A percentile compares a stretch with the other conserved stretches of the same genome.
Evolutionary conservation across 2,329 filamentous ascomycete genomes (phyloP).

Genomic region (Exophiala viscosa): DNA sequence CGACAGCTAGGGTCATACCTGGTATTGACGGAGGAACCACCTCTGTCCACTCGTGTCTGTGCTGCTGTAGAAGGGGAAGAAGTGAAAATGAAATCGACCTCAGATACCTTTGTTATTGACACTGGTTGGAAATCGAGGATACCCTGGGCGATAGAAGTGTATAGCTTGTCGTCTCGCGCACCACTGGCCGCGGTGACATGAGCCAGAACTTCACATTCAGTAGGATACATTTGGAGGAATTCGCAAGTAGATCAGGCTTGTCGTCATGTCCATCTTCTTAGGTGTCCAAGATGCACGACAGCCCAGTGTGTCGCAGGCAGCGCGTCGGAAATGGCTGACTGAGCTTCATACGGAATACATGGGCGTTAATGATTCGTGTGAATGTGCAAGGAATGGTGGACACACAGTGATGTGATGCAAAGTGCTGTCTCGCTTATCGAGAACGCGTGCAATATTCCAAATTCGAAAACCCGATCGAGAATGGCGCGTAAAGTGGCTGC

Average conservation of each 20-base stretch:
- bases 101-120: constrained; percentile 28
- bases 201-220: constrained; percentile 37
- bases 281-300: too few relatives aligned
- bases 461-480: background rate
- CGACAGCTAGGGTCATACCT: constrained; percentile 10
- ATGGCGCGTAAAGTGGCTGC: background rate
- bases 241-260: background rate
- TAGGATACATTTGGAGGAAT: constrained; percentile 7
- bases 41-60: background rate
- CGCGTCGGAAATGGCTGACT: too few relatives aligned
- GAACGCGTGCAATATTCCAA: constrained; percentile 8
- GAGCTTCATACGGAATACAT: too few relatives aligned
- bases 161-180: constrained; percentile 37
- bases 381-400: background rate
- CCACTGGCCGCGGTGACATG: constrained; percentile 40
- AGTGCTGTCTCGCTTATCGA: background rate
- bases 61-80: background rate
- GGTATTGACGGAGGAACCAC: background rate
- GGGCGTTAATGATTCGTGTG: background rate
- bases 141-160: constrained; percentile 38
- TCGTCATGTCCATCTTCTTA: too few relatives aligned
- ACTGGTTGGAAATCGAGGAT: constrained; percentile 35
- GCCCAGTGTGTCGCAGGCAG: too few relatives aligned
- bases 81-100: constrained; percentile 11
- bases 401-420: too few relatives aligned